These are phyloP conservation scores for Teunomyces aglyptinius DNA, from an alignment of 805 yeast genomes.

Conservation along the genomic window DNA sequence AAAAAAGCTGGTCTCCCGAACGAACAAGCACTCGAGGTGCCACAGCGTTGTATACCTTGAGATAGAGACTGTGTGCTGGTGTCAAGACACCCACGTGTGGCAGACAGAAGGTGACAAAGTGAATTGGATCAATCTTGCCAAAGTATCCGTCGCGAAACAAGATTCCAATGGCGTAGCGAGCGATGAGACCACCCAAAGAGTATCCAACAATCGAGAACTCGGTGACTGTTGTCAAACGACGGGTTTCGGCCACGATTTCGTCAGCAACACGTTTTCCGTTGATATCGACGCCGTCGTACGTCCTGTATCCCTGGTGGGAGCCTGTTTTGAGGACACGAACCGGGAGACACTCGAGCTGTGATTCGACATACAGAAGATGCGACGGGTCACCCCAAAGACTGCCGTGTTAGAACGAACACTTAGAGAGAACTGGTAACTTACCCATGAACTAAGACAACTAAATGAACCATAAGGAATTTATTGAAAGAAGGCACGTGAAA, in stretches of 20 bases:
- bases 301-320: conserved; percentile 68
- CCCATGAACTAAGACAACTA: conserved; percentile 76
- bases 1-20: conserved; percentile 73
- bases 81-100: conserved; percentile 72
- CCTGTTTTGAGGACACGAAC: conserved; percentile 35
- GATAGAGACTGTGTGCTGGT: conserved; percentile 31
- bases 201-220: conserved; percentile 81
- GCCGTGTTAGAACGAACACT: conserved; percentile 12
- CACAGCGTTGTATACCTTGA: conserved; percentile 57
- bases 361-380: conserved; percentile 63
- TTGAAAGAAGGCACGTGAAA: neutral
- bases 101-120: conserved; percentile 50
- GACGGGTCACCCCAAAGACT: conserved; percentile 70
- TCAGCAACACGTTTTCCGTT: conserved; percentile 74
- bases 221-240: conserved; percentile 40
- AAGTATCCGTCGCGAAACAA: conserved; percentile 53
- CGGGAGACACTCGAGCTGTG: conserved; percentile 29
- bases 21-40: conserved; percentile 66
- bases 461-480: conserved; percentile 37
- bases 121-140: conserved; percentile 52
- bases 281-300: conserved; percentile 85
- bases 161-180: conserved; percentile 79
- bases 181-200: conserved; percentile 83
- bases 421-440: too few species aligned
- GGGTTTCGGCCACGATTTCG: conserved; percentile 48